These are phyloP conservation scores for Houttuynia cordata DNA, from an alignment of 164 flowering plant genomes.

Conservation along the genomic window DNA sequence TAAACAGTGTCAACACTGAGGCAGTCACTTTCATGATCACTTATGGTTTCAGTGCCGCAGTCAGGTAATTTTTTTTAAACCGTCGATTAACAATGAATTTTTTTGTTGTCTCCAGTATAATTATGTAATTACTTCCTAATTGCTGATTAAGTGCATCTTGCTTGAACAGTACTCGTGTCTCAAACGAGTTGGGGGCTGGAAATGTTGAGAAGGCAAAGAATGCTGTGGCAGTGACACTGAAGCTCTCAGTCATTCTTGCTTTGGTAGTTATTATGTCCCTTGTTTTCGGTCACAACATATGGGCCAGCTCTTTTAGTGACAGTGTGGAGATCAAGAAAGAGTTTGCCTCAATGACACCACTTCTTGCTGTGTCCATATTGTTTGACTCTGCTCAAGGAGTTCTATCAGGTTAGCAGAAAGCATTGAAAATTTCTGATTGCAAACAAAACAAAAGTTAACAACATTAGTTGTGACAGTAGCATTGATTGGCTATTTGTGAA, in stretches of 20 bases:
- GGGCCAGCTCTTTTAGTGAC: conserved; percentile 66
- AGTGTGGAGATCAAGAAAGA: conserved; percentile 13
- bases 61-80: conserved; percentile 38
- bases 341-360: conserved; percentile 53
- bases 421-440: background rate
- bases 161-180: conserved; percentile 67
- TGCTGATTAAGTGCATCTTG: background rate
- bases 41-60: conserved; percentile 84
- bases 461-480: no score
- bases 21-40: conserved; percentile 55
- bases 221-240: conserved; percentile 60
- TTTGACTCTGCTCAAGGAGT: conserved; percentile 63
- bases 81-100: background rate
- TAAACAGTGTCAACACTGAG: conserved; percentile 71
- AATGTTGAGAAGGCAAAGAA: conserved; percentile 45
- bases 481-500: background rate
- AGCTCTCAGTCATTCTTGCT: conserved; percentile 52
- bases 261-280: conserved; percentile 29
- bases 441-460: background rate
- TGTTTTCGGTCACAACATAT: conserved; percentile 49
- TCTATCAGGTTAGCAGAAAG: conserved; percentile 42
- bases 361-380: conserved; percentile 48
- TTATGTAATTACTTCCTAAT: no score
- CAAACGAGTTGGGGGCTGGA: conserved; percentile 84
- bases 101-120: background rate